Evolutionary conservation across 2,329 filamentous ascomycete species (phyloP).

Genomic region (Talaromyces sp.): DNA sequence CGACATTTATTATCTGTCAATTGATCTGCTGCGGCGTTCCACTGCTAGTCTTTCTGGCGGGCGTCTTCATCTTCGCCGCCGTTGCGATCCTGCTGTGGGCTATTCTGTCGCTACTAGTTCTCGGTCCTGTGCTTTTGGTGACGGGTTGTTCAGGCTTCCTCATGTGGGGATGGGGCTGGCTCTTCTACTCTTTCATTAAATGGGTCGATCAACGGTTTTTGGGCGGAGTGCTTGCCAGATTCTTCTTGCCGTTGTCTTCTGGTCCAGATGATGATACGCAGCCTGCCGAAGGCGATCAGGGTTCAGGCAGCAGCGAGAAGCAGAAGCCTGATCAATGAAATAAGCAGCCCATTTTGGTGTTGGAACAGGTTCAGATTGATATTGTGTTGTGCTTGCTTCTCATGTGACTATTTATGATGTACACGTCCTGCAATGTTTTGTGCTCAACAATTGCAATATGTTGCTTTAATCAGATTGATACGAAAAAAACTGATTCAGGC

Average conservation of each 20-base stretch:
- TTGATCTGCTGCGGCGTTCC: conserved; percentile 32
- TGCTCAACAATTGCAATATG: too few relatives aligned
- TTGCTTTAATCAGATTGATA: not conserved
- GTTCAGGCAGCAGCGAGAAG: conserved; percentile 1
- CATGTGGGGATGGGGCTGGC: conserved; percentile 29
- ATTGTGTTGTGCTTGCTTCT: too few relatives aligned
- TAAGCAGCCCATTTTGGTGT: not conserved
- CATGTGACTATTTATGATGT: not conserved
- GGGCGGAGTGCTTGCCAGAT: conserved; percentile 23
- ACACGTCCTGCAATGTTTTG: not conserved
- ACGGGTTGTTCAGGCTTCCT: conserved; percentile 27
- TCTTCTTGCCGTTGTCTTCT: conserved; percentile 20
- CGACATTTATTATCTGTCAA: conserved; percentile 31
- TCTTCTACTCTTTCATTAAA: conserved; percentile 24
- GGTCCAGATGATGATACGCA: not conserved
- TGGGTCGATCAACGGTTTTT: conserved; percentile 24
- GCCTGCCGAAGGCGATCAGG: not conserved
- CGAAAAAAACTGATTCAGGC: not conserved
- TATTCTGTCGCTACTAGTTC: conserved; percentile 27
- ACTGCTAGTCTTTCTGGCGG: conserved; percentile 29
- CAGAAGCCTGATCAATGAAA: not conserved
- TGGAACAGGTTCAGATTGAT: too few relatives aligned
- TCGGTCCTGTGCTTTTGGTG: conserved; percentile 27
- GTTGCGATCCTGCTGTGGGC: conserved; percentile 29
- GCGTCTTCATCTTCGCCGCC: conserved; percentile 29